Conservation (phyloP, 2,329 filamentous ascomycete genomes). For the Nemania diffusa region DNA sequence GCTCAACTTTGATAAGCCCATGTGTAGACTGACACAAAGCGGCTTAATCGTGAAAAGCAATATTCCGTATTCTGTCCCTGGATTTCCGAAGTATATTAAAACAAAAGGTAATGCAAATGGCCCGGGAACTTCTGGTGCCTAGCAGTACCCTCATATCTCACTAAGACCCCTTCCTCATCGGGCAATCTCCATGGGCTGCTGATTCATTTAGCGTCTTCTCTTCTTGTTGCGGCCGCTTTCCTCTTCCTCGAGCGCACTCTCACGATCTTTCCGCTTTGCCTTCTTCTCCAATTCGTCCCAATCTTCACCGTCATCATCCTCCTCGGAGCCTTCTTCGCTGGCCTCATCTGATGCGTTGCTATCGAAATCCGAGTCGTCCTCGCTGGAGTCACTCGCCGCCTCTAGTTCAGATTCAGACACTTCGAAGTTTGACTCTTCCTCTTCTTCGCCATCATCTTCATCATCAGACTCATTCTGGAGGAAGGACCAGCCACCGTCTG, state of each 20-base stretch:
- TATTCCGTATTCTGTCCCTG: background rate
- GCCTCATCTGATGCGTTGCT: constrained; percentile 88
- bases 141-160: background rate
- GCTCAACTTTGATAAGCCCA: constrained; percentile 2
- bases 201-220: constrained; percentile 60
- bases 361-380: constrained; percentile 93
- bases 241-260: constrained; percentile 76
- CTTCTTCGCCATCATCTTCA: constrained; percentile 82
- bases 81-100: constrained; percentile 21
- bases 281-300: constrained; percentile 97
- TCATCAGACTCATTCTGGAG: constrained; percentile 87
- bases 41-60: background rate
- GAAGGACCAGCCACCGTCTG: constrained; percentile 95
- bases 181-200: background rate
- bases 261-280: constrained; percentile 84
- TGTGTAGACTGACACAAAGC: constrained; percentile 1
- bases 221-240: constrained; percentile 77
- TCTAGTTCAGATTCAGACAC: constrained; percentile 88
- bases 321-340: constrained; percentile 76
- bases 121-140: background rate
- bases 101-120: constrained; percentile 9
- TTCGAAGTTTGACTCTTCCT: constrained; percentile 93
- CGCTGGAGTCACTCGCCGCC: constrained; percentile 77
- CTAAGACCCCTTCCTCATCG: background rate
- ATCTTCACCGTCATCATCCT: constrained; percentile 82